Conservation (phyloP, 192 early-diverging fungal species). For the Thoreauomyces humboldtii region DNA sequence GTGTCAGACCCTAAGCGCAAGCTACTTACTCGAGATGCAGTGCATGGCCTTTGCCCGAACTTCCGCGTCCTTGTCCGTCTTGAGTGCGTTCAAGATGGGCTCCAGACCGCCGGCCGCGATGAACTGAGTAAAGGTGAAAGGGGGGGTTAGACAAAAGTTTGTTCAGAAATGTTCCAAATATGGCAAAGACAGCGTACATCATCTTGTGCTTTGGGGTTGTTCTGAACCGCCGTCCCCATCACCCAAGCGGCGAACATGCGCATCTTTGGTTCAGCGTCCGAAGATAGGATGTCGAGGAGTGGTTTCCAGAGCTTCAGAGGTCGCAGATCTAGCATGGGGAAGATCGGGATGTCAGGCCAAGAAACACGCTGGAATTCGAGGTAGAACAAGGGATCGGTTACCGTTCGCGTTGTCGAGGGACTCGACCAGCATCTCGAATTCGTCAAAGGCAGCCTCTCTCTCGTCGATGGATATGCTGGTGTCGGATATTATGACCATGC, state of each 20-base stretch:
- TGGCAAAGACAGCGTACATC: conserved; percentile 41
- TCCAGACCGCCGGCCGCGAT: conserved; percentile 32
- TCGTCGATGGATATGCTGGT: conserved; percentile 59
- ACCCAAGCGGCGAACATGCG: conserved; percentile 83
- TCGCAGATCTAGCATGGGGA: conserved; percentile 60
- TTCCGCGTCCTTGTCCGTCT: conserved; percentile 24
- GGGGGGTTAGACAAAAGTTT: neutral
- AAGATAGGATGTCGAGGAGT: conserved; percentile 54
- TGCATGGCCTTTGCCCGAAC: conserved; percentile 41
- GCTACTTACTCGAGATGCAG: conserved; percentile 34
- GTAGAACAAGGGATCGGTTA: too few species aligned
- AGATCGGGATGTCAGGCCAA: too few species aligned
- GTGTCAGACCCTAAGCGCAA: neutral
- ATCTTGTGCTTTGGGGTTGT: conserved; percentile 82
- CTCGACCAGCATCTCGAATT: conserved; percentile 85
- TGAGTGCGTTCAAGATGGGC: conserved; percentile 23
- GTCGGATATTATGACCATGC: conserved; percentile 66
- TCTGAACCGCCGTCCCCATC: conserved; percentile 89
- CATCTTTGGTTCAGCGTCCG: conserved; percentile 44
- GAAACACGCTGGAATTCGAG: too few species aligned
- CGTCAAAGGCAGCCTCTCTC: conserved; percentile 81
- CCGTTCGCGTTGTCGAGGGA: conserved; percentile 86
- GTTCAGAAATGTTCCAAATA: too few species aligned
- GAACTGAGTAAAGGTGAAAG: conserved; percentile 30
- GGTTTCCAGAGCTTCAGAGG: conserved; percentile 87